Base-by-base conservation (phyloP, 257 asterid genomes). In the Nicotiana sylvestris region DNA sequence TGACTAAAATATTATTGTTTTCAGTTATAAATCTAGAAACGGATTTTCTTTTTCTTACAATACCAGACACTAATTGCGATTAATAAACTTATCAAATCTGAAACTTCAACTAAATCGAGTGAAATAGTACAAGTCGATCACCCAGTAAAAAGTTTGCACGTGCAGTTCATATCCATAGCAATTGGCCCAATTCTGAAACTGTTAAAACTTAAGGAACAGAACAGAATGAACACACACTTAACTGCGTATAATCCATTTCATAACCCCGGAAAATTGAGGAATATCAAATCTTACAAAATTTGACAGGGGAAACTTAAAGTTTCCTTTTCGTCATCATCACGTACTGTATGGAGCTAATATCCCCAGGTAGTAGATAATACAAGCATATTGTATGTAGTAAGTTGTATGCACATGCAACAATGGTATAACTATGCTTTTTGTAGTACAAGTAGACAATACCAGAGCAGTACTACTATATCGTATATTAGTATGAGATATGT, bases 241-340 rank as follows among this genome's bases (percentile, higher is more conserved):
- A 49, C 43, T 49, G 15, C 6, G 16, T 15, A 27, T 27, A 27
- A 49, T 74, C 39, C 9, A 74, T 74, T 74, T 74, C 9, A 74
- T 51, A 15, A 49, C 15, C 7, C 43, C 27, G 9, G 80, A 49
- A 57, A 74, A 74, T 0, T 21, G 33, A 72, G 39, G 51, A 5
- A 49, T n/a, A 49, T 74, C 80, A 74, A 74, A 49, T 74, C 43
- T 49, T 74, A 29, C 80, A 74, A 74, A 74, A 74, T 3, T 74
- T 49, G 43, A 49, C 8, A 27, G 43, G 64, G 46, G 62, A 74
- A 74, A 74, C 80, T 3, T 74, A 9, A 49, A 21, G 62, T 74
- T 74, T 74, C 80, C 62, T 74, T 74, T 74, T 74, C 64, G 64
- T 74, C 80, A 51, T 74, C 62, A 49, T 74, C 80, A 12, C 0